phyloP scores from a whole-genome alignment of 2,329 filamentous ascomycete species.

The Trichoderma citrinoviride region DNA sequence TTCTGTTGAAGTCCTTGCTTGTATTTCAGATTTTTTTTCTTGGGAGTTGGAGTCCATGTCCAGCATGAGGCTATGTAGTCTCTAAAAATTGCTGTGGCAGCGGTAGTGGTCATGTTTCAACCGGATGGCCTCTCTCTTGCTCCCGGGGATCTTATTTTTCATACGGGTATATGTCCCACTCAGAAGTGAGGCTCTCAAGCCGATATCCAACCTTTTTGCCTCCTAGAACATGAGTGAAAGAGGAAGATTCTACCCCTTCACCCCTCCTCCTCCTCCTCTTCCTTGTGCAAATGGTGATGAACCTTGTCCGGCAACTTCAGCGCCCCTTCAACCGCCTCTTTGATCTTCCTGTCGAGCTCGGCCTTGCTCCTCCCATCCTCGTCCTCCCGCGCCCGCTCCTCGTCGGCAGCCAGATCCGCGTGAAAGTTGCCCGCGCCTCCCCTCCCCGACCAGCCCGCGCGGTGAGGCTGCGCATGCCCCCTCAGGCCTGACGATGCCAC shows the following conservation, averaged over 20 bases:
- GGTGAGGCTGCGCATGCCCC: slow-evolving; percentile 26
- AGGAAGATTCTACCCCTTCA: not conserved
- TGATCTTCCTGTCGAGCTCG: slow-evolving; percentile 43
- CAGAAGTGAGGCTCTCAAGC: too few relatives aligned
- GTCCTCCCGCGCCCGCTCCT: slow-evolving; percentile 30
- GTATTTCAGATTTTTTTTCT: too few relatives aligned
- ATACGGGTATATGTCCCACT: too few relatives aligned
- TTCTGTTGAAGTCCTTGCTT: not conserved
- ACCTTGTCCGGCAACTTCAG: slow-evolving; percentile 47
- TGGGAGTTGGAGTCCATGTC: too few relatives aligned
- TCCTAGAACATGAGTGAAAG: not conserved
- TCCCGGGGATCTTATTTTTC: too few relatives aligned
- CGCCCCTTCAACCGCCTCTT: slow-evolving; percentile 47
- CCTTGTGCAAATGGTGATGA: slow-evolving; percentile 35
- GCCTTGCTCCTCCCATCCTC: slow-evolving; percentile 28
- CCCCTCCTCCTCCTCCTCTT: slow-evolving; percentile 2
- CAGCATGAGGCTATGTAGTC: too few relatives aligned
- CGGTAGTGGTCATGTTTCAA: too few relatives aligned
- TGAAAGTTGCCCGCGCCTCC: slow-evolving; percentile 59
- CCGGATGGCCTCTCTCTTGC: too few relatives aligned
- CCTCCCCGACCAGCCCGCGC: slow-evolving; percentile 40
- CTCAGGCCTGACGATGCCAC: slow-evolving; percentile 35
- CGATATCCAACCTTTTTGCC: not conserved
- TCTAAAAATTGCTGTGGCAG: too few relatives aligned
- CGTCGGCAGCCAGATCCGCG: slow-evolving; percentile 31